Evolutionary conservation across 768 basidiomycete genomes (phyloP).

Genomic region (Boletales sp.): DNA sequence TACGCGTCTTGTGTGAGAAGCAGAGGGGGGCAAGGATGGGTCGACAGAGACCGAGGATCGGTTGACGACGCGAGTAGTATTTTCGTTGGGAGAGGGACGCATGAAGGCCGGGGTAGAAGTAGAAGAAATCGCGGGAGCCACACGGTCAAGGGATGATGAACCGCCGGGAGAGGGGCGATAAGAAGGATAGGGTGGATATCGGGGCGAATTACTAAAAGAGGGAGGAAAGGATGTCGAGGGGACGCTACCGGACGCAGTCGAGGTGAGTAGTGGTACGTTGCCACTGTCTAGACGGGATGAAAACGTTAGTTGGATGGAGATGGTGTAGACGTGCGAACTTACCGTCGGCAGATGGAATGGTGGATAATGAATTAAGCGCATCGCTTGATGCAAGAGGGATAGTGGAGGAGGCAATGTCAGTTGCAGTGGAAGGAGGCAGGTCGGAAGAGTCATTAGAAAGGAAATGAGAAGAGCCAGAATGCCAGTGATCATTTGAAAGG

Average conservation of each 20-base stretch:
- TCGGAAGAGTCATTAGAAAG: conserved; percentile 9
- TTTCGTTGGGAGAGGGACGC: conserved; percentile 15
- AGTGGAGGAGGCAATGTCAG: conserved; percentile 6
- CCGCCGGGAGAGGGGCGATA: conserved; percentile 17
- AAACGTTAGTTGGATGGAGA: conserved; percentile 8
- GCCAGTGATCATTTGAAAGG: conserved; percentile 17
- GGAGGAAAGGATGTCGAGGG: conserved; percentile 19
- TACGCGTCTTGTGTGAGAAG: conserved; percentile 11
- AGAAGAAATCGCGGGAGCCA: conserved; percentile 8
- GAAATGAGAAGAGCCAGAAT: conserved; percentile 17
- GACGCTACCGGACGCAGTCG: conserved; percentile 11
- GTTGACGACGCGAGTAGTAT: conserved; percentile 1
- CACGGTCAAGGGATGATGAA: conserved; percentile 11
- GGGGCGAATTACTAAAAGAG: conserved; percentile 20
- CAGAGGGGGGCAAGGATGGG: background rate
- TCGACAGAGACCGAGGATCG: conserved; percentile 13
- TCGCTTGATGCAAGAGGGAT: conserved; percentile 9
- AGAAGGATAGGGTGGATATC: conserved; percentile 21
- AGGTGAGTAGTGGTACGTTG: conserved; percentile 2
- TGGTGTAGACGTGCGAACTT: conserved; percentile 13
- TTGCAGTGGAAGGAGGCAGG: conserved; percentile 1
- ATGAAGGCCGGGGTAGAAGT: conserved; percentile 14
- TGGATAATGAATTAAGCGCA: conserved; percentile 15
- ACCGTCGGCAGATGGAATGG: conserved; percentile 20
- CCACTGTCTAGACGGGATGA: conserved; percentile 10